phyloP scores from a whole-genome alignment of 2,329 filamentous ascomycete genomes.

The Rugonectria rugulosa region DNA sequence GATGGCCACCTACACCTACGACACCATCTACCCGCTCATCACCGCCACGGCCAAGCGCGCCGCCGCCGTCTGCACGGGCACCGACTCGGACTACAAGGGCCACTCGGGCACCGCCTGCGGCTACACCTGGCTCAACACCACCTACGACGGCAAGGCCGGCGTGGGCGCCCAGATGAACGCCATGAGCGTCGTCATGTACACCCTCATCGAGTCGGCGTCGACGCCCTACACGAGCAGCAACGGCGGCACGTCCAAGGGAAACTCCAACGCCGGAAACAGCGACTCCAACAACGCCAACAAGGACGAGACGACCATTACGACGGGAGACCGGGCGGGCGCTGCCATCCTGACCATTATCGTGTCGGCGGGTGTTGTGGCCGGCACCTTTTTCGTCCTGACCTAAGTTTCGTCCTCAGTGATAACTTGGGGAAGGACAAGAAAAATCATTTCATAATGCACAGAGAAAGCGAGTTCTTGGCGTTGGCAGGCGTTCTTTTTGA shows the following conservation, averaged over 20 bases:
- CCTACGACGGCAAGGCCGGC: conserved; percentile 67
- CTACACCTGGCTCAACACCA: conserved; percentile 65
- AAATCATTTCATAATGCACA: no score
- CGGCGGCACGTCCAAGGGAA: conserved; percentile 66
- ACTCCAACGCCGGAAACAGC: conserved; percentile 54
- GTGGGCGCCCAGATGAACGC: conserved; percentile 77
- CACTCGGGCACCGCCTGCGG: conserved; percentile 69
- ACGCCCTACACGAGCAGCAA: conserved; percentile 59
- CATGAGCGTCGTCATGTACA: conserved; percentile 68
- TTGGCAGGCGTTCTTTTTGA: conserved; percentile 1
- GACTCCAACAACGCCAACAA: conserved; percentile 40
- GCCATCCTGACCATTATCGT: conserved; percentile 63
- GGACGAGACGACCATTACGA: conserved; percentile 49
- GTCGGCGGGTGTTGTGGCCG: conserved; percentile 56
- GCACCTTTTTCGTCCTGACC: conserved; percentile 54
- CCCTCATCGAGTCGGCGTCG: conserved; percentile 54
- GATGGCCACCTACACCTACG: conserved; percentile 61
- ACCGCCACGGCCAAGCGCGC: conserved; percentile 60
- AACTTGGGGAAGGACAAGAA: not conserved
- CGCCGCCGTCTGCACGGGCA: conserved; percentile 58
- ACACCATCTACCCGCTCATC: conserved; percentile 60
- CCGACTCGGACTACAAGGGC: conserved; percentile 56
- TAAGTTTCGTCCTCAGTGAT: no score
- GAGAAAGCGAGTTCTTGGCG: not conserved
- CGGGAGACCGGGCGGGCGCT: conserved; percentile 61